Base-by-base conservation (phyloP, 2,329 filamentous ascomycete species). In the Beauveria asiatica region DNA sequence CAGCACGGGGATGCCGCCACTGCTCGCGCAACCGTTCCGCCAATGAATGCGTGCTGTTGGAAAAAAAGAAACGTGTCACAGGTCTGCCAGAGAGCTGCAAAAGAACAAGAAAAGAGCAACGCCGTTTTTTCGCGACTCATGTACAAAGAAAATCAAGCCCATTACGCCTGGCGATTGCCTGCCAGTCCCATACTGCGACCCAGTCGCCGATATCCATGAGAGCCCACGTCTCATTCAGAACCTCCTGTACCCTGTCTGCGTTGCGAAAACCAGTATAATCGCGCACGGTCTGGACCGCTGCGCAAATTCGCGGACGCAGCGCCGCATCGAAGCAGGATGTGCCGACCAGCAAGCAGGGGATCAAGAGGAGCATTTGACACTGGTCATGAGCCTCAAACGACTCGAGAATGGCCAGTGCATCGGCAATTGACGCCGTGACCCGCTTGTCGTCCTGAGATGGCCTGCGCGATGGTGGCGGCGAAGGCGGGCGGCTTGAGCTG, bases 111-210 rank as follows among this genome's bases (percentile, higher is more conserved):
- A 41, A 1, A 39, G 23, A 21, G 13, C 5, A 21, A 37, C 23
- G 17, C 13, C 51, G 5, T 42, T 42, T 53, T 21, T 25, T 23
- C 10, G 19, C 10, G 41, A 5, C 70, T 73, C 63, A 76, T 25
- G 74, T 70, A 68, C 81, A 83, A 3, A 83, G 73, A 65, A 85
- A 85, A 69, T 85, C 80, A 41, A 85, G 74, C 0, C 74, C 76
- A 70, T 84, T 77, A 8, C 73, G 67, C 57, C 75, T 71, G 1
- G 83, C 83, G 30, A 86, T 76, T 3, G 74, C 73, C 63, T 86
- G 83, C 83, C 83, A 87, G 68, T 87, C 84, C 84, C 84, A 87
- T 8, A 81, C 82, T 19, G 76, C 75, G 27, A 75, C 65, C 79
- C 82, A 85, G 54, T 86, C 80, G 21, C 79, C 81, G 10, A 70